Base-by-base conservation (phyloP, 371 early-diverging fungal genomes). In the Mucor irregularis region DNA sequence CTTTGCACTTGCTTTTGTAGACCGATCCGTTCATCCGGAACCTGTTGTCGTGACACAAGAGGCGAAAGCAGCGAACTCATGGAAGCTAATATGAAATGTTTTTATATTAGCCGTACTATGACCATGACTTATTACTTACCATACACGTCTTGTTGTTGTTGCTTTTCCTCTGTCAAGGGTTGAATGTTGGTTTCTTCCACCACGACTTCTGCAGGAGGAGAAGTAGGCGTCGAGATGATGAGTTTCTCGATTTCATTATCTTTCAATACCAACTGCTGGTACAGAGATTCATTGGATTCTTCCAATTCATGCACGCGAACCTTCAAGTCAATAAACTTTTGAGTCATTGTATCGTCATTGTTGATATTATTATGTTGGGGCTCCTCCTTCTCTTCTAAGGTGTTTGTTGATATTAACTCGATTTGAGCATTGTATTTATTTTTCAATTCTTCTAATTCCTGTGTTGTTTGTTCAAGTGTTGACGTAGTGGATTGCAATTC, bases 1-100 rank as follows among this genome's bases (percentile, higher is more conserved):
- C 78, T 73, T 22, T 76, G 68, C 8, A 84, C 64, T 51, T 85
- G 77, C 49, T 66, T 62, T 52, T 79, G 71, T 53, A 69, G 42
- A 4, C 55, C 53, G 16, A 52, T 24, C 22, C 49, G 43, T 31
- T 56, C 61, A 40, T 66, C 69, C 10, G 60, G 56, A 31, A 26
- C 47, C 14, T 42, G 35, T 11, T 57, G 49, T 43, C 54, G 60
- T 37, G 54, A 39, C 14, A 62, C 64, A 19, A 71, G 43, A 6
- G 75, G 71, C 1, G 71, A 68, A 9, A 74, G 55, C 34, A 74
- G 54, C 11, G 68, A 56, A 31, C 62, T 66, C 72, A 75, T 69
- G 17, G 75, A 71, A n/a, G 69, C 75, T 73, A 59, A 30, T 2
- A 34, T 14, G n/a, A 34, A 11, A 3, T 34, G 2, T 8, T 31